These are phyloP conservation scores for Arabis hirsuta DNA, from an alignment of 345 rosid genomes.

Conservation along the genomic window DNA sequence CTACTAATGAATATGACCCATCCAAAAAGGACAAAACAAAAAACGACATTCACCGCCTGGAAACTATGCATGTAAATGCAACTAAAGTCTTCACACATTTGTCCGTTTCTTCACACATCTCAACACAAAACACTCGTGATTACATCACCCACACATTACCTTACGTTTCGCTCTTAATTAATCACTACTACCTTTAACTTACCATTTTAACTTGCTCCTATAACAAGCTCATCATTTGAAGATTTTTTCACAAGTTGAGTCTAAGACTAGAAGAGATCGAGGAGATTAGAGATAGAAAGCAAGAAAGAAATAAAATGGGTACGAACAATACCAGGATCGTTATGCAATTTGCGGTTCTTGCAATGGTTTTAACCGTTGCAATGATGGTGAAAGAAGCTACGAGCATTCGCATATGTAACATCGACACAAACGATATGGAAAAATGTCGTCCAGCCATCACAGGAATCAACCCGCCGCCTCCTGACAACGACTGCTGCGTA, in stretches of 20 bases:
- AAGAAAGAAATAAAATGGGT: conserved; percentile 26
- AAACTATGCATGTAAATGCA: conserved; percentile 32
- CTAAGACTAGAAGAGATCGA: neutral
- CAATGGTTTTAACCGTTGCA: conserved; percentile 31
- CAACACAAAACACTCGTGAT: conserved; percentile 29
- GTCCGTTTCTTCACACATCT: conserved; percentile 39
- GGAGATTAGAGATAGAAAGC: neutral
- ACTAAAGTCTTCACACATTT: conserved; percentile 9
- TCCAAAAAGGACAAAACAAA: neutral
- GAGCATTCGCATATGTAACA: conserved; percentile 44
- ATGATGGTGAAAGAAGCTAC: conserved; percentile 35
- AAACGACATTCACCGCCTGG: conserved; percentile 25
- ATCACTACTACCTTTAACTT: neutral
- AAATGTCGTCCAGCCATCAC: conserved; percentile 56
- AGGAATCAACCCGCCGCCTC: conserved; percentile 53
- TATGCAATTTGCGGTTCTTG: conserved; percentile 29
- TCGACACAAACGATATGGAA: conserved; percentile 44
- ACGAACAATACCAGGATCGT: conserved; percentile 22
- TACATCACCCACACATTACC: conserved; percentile 24
- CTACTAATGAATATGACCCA: too few species aligned
- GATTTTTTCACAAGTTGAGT: neutral
- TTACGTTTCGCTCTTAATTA: conserved; percentile 29
- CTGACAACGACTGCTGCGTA: conserved; percentile 52
- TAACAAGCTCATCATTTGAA: conserved; percentile 12
- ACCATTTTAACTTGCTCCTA: conserved; percentile 6